phyloP scores from a whole-genome alignment of 2,329 filamentous ascomycete species.

The Botrytis porri region DNA sequence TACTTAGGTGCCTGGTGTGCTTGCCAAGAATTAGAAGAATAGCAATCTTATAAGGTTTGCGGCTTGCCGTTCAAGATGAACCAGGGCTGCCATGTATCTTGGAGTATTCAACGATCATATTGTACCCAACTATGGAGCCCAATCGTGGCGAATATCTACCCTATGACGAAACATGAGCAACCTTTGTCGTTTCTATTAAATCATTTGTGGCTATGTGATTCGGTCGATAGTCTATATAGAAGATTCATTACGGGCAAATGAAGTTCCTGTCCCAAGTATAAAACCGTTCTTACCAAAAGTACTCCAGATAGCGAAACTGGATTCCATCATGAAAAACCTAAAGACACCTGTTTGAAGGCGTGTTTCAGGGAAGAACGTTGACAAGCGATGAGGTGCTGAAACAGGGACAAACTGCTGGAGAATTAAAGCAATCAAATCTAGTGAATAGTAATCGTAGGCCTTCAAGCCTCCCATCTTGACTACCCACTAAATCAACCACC shows the following conservation, averaged over 20 bases:
- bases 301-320: neutral
- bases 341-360: neutral
- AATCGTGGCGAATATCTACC: neutral
- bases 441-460: neutral
- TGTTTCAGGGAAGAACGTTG: neutral
- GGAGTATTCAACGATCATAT: too few species aligned
- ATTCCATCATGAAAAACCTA: neutral
- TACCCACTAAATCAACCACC: too few species aligned
- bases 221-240: too few species aligned
- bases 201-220: neutral
- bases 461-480: too few species aligned
- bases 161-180: neutral
- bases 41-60: neutral
- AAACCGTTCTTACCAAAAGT: neutral
- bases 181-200: neutral
- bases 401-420: neutral
- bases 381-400: neutral
- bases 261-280: neutral
- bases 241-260: too few species aligned
- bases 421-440: neutral
- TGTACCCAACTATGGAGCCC: neutral
- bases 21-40: neutral
- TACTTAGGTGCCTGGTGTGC: too few species aligned
- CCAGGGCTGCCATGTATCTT: neutral
- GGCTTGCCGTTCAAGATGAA: neutral